Conservation (phyloP, 2,329 filamentous ascomycete genomes). For the Cordyceps pruinosa region DNA sequence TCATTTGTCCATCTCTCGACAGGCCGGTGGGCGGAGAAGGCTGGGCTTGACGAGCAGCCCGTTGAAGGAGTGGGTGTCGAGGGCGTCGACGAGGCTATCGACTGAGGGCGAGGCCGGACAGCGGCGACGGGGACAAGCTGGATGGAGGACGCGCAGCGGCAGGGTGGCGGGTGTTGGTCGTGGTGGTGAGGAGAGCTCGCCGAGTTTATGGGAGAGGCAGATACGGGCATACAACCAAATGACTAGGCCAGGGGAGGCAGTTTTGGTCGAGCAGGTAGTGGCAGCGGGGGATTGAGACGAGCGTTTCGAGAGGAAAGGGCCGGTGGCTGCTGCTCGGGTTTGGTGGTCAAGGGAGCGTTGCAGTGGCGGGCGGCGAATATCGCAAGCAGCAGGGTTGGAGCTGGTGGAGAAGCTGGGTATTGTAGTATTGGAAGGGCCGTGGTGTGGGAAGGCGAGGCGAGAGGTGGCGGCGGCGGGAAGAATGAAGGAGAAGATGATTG, state of each 20-base stretch:
- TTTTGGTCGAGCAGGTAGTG: not conserved
- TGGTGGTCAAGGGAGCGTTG: not conserved
- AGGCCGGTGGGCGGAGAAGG: not conserved
- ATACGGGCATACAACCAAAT: not conserved
- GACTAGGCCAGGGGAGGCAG: not conserved
- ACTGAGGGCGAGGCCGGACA: not conserved
- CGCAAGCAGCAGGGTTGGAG: constrained; percentile 2
- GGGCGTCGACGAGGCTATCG: not conserved
- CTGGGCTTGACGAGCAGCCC: not conserved
- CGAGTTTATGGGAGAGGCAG: not conserved
- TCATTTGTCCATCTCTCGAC: constrained; percentile 14
- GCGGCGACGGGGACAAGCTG: not conserved
- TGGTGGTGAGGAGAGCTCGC: not conserved
- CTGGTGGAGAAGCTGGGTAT: not conserved
- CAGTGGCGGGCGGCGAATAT: not conserved
- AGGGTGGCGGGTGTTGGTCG: not conserved
- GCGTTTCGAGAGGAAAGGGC: not conserved
- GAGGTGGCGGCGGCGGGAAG: not conserved
- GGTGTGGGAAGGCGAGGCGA: not conserved
- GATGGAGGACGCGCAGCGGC: not conserved
- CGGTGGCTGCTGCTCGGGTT: constrained; percentile 7
- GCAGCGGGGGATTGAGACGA: no score
- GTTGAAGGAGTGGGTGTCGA: not conserved
- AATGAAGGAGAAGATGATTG: not conserved
- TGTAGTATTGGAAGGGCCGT: not conserved